Evolutionary conservation across 495 filamentous ascomycete genomes (phyloP).

Genomic region (Hyphodiscus hymeniophilus): DNA sequence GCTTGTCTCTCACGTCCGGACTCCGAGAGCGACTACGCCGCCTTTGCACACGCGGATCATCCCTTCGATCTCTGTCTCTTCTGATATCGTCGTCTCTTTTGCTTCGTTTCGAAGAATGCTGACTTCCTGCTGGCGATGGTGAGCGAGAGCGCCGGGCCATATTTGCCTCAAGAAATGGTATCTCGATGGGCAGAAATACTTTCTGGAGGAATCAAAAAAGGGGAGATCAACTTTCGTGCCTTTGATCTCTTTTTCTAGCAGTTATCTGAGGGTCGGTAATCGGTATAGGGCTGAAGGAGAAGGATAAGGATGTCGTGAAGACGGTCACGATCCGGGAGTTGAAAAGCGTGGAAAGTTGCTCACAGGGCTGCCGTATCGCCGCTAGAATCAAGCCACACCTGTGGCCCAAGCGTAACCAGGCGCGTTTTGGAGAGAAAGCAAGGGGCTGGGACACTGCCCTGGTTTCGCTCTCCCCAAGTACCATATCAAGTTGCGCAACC

Average conservation of each 20-base stretch:
- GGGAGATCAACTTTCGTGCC: neutral
- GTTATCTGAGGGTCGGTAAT: too few species aligned
- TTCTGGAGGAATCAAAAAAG: constrained; percentile 21
- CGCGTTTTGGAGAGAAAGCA: too few species aligned
- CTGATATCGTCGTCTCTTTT: constrained; percentile 73
- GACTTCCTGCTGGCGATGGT: constrained; percentile 92
- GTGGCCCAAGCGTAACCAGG: too few species aligned
- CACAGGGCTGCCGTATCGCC: too few species aligned
- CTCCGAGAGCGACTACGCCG: constrained; percentile 63
- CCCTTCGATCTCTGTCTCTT: constrained; percentile 45
- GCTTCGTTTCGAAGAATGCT: constrained; percentile 61
- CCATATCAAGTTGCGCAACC: too few species aligned
- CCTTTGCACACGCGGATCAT: constrained; percentile 42
- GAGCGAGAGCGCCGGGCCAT: constrained; percentile 91
- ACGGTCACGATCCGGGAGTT: too few species aligned
- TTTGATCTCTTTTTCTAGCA: neutral
- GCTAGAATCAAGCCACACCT: too few species aligned
- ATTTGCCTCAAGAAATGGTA: constrained; percentile 49
- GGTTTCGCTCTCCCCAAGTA: too few species aligned
- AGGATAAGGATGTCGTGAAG: too few species aligned
- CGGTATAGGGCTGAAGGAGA: too few species aligned
- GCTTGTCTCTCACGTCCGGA: constrained; percentile 49
- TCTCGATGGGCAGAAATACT: constrained; percentile 46
- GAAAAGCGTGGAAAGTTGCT: too few species aligned
- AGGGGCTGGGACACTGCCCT: too few species aligned